A percentile compares a stretch with the other conserved stretches of the same genome.
phyloP scores from a whole-genome alignment of 1,139 yeast species.

The Diutina sp. region DNA sequence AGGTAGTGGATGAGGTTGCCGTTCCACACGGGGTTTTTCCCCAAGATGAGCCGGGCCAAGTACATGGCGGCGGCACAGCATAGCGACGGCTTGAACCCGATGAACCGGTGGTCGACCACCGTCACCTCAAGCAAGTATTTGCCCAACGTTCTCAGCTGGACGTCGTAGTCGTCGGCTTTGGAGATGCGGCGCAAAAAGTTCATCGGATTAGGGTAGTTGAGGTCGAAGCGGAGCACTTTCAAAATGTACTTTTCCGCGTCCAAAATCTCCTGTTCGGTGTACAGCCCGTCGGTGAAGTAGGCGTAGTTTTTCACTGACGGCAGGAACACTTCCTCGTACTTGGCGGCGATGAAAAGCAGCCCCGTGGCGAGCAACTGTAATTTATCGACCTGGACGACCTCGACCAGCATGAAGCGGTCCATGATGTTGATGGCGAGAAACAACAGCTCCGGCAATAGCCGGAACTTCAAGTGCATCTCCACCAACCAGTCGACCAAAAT shows the following conservation, averaged over 20 bases:
- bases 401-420: conserved; percentile 81
- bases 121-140: conserved; percentile 79
- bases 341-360: conserved; percentile 82
- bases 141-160: conserved; percentile 83
- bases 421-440: conserved; percentile 79
- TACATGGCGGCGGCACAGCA: conserved; percentile 92
- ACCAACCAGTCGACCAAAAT: conserved; percentile 92
- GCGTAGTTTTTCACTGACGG: conserved; percentile 86
- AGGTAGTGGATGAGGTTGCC: conserved; percentile 80
- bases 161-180: conserved; percentile 91
- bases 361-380: conserved; percentile 87
- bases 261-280: conserved; percentile 73
- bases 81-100: conserved; percentile 69
- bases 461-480: conserved; percentile 79
- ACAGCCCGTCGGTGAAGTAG: conserved; percentile 76
- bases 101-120: conserved; percentile 67
- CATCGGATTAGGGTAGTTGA: conserved; percentile 90
- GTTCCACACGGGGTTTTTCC: conserved; percentile 62
- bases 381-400: conserved; percentile 70
- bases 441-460: conserved; percentile 82
- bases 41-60: conserved; percentile 67
- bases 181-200: conserved; percentile 85
- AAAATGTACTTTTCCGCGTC: conserved; percentile 79
- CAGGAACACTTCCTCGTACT: conserved; percentile 87
- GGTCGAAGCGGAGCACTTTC: conserved; percentile 63